These are phyloP conservation scores for Bipolaris zeicola DNA, from an alignment of 2,329 filamentous ascomycete species.

Conservation along the genomic window DNA sequence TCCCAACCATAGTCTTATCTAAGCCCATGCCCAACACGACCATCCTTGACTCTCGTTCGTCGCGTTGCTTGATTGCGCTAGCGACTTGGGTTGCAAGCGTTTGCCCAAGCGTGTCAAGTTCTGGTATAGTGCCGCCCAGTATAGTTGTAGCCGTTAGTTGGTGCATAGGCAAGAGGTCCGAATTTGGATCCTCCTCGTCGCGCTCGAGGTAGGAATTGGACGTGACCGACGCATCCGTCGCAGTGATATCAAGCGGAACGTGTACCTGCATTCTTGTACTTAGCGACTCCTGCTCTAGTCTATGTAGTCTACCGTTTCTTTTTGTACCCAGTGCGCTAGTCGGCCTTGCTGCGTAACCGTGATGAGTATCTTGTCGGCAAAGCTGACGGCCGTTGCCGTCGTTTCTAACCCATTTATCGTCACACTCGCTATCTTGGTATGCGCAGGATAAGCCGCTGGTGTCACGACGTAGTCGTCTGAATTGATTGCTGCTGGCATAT, in stretches of 20 bases:
- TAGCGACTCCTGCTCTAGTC: neutral
- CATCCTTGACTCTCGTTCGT: conserved; percentile 65
- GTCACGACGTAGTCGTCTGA: conserved; percentile 30
- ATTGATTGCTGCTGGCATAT: conserved; percentile 18
- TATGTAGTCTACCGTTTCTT: conserved; percentile 3
- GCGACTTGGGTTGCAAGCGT: conserved; percentile 89
- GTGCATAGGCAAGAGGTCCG: conserved; percentile 71
- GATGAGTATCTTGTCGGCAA: conserved; percentile 88
- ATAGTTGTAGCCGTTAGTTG: conserved; percentile 87
- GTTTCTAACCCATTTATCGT: conserved; percentile 72
- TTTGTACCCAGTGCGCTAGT: conserved; percentile 85
- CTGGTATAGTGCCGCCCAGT: conserved; percentile 78
- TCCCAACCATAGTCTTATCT: conserved; percentile 57
- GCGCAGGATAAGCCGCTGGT: conserved; percentile 68
- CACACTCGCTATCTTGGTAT: conserved; percentile 61
- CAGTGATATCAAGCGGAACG: conserved; percentile 74
- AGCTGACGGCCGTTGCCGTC: conserved; percentile 72
- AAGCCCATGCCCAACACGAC: conserved; percentile 65
- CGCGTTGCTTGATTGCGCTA: conserved; percentile 73
- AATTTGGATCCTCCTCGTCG: conserved; percentile 47
- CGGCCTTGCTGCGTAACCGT: conserved; percentile 86
- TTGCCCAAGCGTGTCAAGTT: conserved; percentile 83
- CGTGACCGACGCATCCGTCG: conserved; percentile 66
- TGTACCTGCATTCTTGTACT: conserved; percentile 66
- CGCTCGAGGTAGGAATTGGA: conserved; percentile 53